A percentile compares a stretch with the other conserved stretches of the same genome.
phyloP scores from a whole-genome alignment of 768 basidiomycete genomes.

The Russula sp. region DNA sequence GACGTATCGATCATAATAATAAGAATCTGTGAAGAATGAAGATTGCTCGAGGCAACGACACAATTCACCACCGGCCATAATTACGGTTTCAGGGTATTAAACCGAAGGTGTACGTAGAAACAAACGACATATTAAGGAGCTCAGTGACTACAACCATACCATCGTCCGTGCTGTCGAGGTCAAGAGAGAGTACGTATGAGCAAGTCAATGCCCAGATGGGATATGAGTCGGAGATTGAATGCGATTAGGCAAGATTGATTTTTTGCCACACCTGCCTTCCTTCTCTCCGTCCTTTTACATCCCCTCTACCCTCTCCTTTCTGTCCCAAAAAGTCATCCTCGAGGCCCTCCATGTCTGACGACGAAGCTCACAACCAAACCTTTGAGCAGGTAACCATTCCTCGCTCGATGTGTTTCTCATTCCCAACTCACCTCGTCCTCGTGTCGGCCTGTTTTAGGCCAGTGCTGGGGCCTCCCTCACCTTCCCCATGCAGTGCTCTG shows the following conservation, averaged over 20 bases:
- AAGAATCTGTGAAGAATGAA: not conserved
- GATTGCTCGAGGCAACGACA: not conserved
- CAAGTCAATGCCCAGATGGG: conserved; percentile 10
- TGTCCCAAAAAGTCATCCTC: conserved; percentile 20
- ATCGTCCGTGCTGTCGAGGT: not conserved
- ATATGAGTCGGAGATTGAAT: conserved; percentile 38
- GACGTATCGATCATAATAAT: not conserved
- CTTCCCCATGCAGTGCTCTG: conserved; percentile 92
- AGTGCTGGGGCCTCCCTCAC: conserved; percentile 70
- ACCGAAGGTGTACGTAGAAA: not conserved
- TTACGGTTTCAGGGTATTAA: not conserved
- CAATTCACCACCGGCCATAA: not conserved
- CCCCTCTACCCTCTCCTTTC: conserved; percentile 25
- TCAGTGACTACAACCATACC: not conserved
- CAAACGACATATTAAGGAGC: not conserved
- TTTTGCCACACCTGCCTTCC: conserved; percentile 23
- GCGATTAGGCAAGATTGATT: conserved; percentile 27
- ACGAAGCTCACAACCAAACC: conserved; percentile 78
- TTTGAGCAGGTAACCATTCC: conserved; percentile 65
- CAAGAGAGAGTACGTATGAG: not conserved
- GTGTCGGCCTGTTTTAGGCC: conserved; percentile 36
- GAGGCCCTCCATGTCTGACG: conserved; percentile 64
- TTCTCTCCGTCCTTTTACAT: conserved; percentile 25
- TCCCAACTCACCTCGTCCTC: conserved; percentile 3
- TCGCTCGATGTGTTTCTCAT: not conserved